These are phyloP conservation scores for Arabidopsis lyrata DNA, from an alignment of 441 rosid species.

Conservation along the genomic window DNA sequence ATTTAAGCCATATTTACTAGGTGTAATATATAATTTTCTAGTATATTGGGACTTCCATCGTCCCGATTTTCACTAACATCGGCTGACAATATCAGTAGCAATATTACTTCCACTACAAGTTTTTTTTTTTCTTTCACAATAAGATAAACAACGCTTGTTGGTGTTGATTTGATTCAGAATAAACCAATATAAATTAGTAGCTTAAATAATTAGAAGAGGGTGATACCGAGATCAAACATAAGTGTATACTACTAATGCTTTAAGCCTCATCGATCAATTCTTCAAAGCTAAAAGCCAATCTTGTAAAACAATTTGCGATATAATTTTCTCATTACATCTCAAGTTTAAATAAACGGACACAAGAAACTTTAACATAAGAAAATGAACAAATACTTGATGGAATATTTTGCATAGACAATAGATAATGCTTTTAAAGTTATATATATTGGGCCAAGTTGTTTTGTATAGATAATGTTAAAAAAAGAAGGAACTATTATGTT, in stretches of 20 bases:
- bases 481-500: conserved; percentile 17
- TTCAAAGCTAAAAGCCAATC: neutral
- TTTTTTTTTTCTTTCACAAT: neutral
- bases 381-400: conserved; percentile 1
- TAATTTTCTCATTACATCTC: neutral
- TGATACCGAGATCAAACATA: neutral
- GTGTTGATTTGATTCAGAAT: neutral
- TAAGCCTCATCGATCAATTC: conserved; percentile 2
- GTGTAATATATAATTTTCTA: conserved; percentile 1
- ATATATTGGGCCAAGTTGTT: conserved; percentile 32
- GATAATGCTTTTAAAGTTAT: neutral
- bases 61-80: conserved; percentile 26
- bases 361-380: conserved; percentile 2
- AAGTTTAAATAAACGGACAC: neutral
- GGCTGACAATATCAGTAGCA: conserved; percentile 12
- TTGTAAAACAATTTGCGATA: neutral
- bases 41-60: conserved; percentile 24
- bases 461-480: conserved; percentile 30
- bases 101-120: conserved; percentile 1
- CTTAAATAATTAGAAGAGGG: conserved; percentile 1
- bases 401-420: conserved; percentile 5
- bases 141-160: neutral
- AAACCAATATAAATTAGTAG: conserved; percentile 3
- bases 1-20: conserved; percentile 1
- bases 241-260: neutral